Evolutionary conservation across 805 yeast genomes (phyloP), one percentile per base, ranked within the genome.

Genomic region (Metschnikowia arizonensis): DNA sequence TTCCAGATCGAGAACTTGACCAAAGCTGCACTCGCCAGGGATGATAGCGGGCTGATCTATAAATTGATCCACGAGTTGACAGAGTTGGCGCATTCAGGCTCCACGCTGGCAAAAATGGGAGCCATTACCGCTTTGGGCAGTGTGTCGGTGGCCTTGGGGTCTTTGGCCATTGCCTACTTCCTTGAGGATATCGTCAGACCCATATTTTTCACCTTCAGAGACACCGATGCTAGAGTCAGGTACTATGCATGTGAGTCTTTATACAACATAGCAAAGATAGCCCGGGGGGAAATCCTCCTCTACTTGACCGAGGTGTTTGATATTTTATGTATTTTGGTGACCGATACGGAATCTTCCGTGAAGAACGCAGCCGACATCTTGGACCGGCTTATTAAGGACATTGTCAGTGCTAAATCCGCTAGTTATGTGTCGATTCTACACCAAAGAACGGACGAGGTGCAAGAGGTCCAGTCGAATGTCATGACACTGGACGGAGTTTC

Each of bases 51-150:
- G 19, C 78, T 77, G 41, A 81, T 87, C 43, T 75, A 75, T 43
- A 68, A 65, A 35, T 78, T 83, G 44, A 85, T 91, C 34, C 82
- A 78, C 47, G 95, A 89, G 59, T 69, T 93, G 45, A 88, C 69
- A 79, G 97, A 33, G 78, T 85, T 46, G 86, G 90, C 71, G 82
- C 63, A 61, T 41, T 87, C 66, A 81, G 97, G 42, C 75, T 85
- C 74, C 33, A 69, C 66, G 40, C 88, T 96, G 5, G 72, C 72
- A 14, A 78, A 96, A 55, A 90, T 89, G 72, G 99, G 99, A 14
- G 97, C 98, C 0, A 74, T 91, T 33, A 91, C 95, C 53, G 98
- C 98, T 0, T 69, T 93, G 15, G 99, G 98, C 4, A 96, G 97
- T 10, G 93, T 89, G 3, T 89, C 97, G 0, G 90, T 93, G 45